Evolutionary conservation across 805 yeast genomes (phyloP), one percentile per base, ranked within the genome.

Genomic region (Cyberlindnera nakhonratchasimensis): DNA sequence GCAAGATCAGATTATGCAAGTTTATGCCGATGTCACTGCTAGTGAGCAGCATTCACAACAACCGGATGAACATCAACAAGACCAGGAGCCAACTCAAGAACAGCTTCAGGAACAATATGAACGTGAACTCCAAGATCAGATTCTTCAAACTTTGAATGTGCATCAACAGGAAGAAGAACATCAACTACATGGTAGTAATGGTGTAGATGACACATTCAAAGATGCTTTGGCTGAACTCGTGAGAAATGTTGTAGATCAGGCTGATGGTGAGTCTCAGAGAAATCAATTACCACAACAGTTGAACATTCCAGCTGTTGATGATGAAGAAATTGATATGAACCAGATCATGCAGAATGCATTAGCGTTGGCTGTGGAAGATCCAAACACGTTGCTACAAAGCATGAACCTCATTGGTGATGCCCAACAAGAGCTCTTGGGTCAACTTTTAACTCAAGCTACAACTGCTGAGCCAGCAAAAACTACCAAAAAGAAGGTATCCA

Each of bases 301-400:
- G 16, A 14, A 22, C 28, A 23, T 33, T 11, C 20, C 26, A 22
- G n/a, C 31, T 26, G 32, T 38, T 32, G 54, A 59, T 28, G 74
- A 66, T 28, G 75, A 68, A 24, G 78, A 75, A 21, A 65, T 82
- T 45, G 86, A 82, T 53, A 71, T 84, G 78, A 80, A 77, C 53
- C 83, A 77, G 50, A 84, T 84, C 49, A 73, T 84, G 71, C 87
- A 81, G 49, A 82, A 82, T 63, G 93, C 91, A 1, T 72, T 84
- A 65, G 76, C 77, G 35, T 71, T 85, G 82, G 93, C 90, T 0
- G 77, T 79, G 70, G 82, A 77, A 46, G 77, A 80, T 46, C 83
- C 83, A 12, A 63, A 54, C 16, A 57, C 64, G 11, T 46, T 50
- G 58, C 60, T 54, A 61, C 74, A 61, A 53, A 72, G 53, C 55